Base-by-base conservation (phyloP, 2,329 filamentous ascomycete species). In the Aspergillus vadensis region DNA sequence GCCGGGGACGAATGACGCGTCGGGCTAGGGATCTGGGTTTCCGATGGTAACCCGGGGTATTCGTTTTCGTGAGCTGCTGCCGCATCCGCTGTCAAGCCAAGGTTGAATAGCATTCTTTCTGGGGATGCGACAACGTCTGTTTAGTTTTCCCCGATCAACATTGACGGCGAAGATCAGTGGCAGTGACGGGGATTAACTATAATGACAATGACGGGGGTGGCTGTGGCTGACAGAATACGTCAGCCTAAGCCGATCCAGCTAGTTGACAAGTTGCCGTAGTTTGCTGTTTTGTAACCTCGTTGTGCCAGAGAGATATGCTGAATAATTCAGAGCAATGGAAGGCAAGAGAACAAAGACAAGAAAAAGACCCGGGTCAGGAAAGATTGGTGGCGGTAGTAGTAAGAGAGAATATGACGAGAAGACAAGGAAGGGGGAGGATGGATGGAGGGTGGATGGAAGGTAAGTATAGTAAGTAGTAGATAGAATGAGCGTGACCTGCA, bases 61-160 rank as follows among this genome's bases (percentile, higher is more conserved):
- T 79, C 77, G 70, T 72, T 71, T 51, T 70, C 63, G 67, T 79
- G 77, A 32, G 75, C 75, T 61, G 77, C 77, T 67, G 77, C 77
- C 63, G 75, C 77, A 68, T 79, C 74, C 65, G 77, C 77, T 66
- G 77, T 75, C 65, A 78, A 66, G 57, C 77, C 77, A 64, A 79
- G 70, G 65, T 77, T 78, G 61, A 78, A 70, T 58, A 77, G 69
- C 77, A 78, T 79, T 69, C 63, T 73, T 67, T 64, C 61, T 61
- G 56, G 59, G 52, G 59, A 61, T 56, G 47, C 59, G 49, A 58
- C 54, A 57, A 59, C 52, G 61, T 55, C 55, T 58, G 59, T 43
- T 43, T 53, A 25, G 49, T 50, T 49, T 32, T 62, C 41, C 55
- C 56, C 60, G 47, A 38, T 49, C 44, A 62, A 48, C 65, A 68